Base-by-base conservation (phyloP, 176 grass and related monocot species). In the Lolium rigidum region DNA sequence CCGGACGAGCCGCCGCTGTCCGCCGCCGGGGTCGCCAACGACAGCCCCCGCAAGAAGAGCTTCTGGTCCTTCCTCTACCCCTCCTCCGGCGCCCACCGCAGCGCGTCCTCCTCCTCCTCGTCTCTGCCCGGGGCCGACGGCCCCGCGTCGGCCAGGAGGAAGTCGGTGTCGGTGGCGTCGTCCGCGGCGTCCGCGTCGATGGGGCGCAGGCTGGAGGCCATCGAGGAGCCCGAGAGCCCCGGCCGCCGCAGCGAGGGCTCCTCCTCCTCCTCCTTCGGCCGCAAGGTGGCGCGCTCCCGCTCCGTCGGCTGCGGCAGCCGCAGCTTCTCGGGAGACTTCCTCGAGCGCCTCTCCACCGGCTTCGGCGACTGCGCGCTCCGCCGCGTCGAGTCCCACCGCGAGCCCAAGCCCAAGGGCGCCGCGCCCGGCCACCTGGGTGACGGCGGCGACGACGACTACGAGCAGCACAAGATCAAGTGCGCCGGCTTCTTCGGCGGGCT, bases 1-100 rank as follows among this genome's bases (percentile, higher is more conserved):
- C 87, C 94, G 16, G 90, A 87, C 20, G 84, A 87, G 16, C 86
- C 68, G 51, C 63, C 4, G 11, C 66, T 35, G 26, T 61, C 81
- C 26, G 37, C 80, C 4, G 4, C 4, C 41, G 2, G 4, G 43
- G 78, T 43, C 59, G 62, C 78, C 52, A 50, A 74, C 7, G 90
- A 99, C 43, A 94, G 92, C 80, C 92, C 97, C 11, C 76, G 92
- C 31, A 99, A 99, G 90, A 99, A 99, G 92, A 94, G 97, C 87
- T 99, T 99, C 25, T 99, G 97, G 97, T 99, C 97, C 17, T 97
- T 99, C 88, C 89, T 99, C 79, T 92, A 96, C 89, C 86, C 93
- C 52, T 83, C 87, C 44, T 76, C 70, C 48, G 1, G 82, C 66
- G 0, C 64, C 88, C 83, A 94, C 84, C 70, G 80, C 52, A 38